A percentile compares a stretch with the other conserved stretches of the same genome.
Conservation (phyloP, 257 asterid species). For the Nicotiana undulata region DNA sequence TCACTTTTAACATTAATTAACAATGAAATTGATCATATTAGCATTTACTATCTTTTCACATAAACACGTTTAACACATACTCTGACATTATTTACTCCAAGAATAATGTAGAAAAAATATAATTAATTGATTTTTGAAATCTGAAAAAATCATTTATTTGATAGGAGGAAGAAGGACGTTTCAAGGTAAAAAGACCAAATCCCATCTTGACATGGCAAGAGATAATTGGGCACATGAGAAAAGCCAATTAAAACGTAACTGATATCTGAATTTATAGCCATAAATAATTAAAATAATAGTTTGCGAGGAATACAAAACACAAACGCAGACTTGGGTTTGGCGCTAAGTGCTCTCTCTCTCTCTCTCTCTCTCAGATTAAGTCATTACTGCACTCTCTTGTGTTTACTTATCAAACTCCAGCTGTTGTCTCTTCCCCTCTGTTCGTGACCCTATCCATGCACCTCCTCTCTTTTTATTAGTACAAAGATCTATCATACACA, state of each 20-base stretch:
- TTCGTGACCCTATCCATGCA: constrained; percentile 15
- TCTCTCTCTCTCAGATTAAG: too few species aligned
- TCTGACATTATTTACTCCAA: too few species aligned
- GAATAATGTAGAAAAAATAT: too few species aligned
- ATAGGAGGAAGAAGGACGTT: too few species aligned
- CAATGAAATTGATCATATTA: too few species aligned
- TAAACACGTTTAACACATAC: too few species aligned
- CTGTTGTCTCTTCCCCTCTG: constrained; percentile 7
- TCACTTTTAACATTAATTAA: too few species aligned
- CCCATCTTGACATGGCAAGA: background rate
- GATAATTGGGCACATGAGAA: background rate
- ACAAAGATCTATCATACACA: too few species aligned
- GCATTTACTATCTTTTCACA: too few species aligned
- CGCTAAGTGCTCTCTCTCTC: background rate
- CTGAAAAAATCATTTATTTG: too few species aligned
- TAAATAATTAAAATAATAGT: background rate
- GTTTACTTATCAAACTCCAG: background rate
- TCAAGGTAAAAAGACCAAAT: background rate
- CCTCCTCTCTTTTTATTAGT: too few species aligned
- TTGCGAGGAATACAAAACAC: background rate
- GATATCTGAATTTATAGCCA: background rate
- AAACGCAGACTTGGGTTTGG: background rate
- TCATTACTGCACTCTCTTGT: background rate
- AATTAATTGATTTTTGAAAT: too few species aligned
- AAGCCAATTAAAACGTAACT: background rate